Evolutionary conservation across 1,139 yeast genomes (phyloP).

Genomic region (Pichia sp.): DNA sequence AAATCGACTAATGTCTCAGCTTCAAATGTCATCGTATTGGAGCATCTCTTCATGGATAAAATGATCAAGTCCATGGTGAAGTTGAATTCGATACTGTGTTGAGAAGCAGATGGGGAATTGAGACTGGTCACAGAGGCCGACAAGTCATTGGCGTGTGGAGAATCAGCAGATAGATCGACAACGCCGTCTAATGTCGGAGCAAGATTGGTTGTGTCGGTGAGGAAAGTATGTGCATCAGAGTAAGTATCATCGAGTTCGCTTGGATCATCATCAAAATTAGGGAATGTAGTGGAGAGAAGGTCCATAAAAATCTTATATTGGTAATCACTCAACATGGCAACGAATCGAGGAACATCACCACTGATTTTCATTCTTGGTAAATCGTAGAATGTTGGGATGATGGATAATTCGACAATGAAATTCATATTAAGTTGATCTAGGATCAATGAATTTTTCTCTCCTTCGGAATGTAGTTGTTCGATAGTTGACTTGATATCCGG

Average conservation of each 20-base stretch:
- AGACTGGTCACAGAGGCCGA: constrained; percentile 2
- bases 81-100: constrained; percentile 67
- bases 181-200: not conserved
- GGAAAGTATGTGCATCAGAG: constrained; percentile 7
- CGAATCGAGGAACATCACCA: constrained; percentile 77
- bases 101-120: constrained; percentile 32
- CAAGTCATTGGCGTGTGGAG: not conserved
- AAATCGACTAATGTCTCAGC: constrained; percentile 73
- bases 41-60: constrained; percentile 66
- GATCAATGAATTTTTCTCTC: constrained; percentile 52
- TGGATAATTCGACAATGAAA: constrained; percentile 74
- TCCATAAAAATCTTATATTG: constrained; percentile 89
- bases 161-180: not conserved
- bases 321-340: constrained; percentile 76
- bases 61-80: constrained; percentile 65
- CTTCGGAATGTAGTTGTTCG: constrained; percentile 57
- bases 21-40: constrained; percentile 55
- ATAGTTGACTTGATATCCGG: constrained; percentile 76
- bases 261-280: constrained; percentile 45
- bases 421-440: constrained; percentile 76
- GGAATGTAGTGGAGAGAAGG: constrained; percentile 64
- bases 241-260: constrained; percentile 2
- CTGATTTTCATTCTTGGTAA: constrained; percentile 72
- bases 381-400: constrained; percentile 70
- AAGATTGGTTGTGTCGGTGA: not conserved